Evolutionary conservation across 495 filamentous ascomycete species (phyloP).

Genomic region (Sporormia fimetaria): DNA sequence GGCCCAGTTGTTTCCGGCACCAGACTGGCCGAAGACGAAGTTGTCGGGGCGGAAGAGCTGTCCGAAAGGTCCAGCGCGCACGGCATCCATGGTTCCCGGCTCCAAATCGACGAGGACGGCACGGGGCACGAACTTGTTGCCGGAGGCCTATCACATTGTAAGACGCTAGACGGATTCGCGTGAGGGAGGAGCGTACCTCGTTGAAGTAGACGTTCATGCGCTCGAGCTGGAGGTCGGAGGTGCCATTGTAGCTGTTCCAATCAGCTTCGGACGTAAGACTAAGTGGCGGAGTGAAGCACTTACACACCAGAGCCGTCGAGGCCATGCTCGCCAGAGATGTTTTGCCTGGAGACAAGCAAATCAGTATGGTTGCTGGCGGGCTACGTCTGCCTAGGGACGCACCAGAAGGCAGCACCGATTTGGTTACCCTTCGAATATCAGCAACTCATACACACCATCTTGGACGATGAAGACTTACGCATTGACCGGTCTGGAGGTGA

Average conservation of each 20-base stretch:
- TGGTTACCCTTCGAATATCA: constrained; percentile 76
- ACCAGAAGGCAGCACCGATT: constrained; percentile 99
- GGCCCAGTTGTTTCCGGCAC: constrained; percentile 99
- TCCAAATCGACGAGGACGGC: constrained; percentile 99
- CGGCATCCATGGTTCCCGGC: constrained; percentile 97
- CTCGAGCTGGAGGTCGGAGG: constrained; percentile 97
- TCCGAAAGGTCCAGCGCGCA: constrained; percentile 97
- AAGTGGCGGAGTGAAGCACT: constrained; percentile 35
- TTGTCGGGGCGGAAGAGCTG: constrained; percentile 99
- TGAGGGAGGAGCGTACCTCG: constrained; percentile 54
- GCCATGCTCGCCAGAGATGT: constrained; percentile 96
- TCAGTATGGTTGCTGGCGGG: constrained; percentile 17
- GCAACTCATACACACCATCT: constrained; percentile 23
- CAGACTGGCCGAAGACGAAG: constrained; percentile 99
- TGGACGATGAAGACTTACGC: constrained; percentile 47
- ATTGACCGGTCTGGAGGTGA: constrained; percentile 98
- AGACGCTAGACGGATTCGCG: constrained; percentile 11
- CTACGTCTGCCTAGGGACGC: constrained; percentile 31
- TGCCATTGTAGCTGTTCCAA: constrained; percentile 72
- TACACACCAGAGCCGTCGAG: constrained; percentile 91
- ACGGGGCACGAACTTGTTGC: constrained; percentile 98
- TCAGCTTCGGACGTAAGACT: constrained; percentile 7
- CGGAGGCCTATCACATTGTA: constrained; percentile 53
- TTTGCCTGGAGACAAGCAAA: constrained; percentile 51
- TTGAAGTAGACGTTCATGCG: constrained; percentile 99